Percentiles rank a stretch among this genome's conserved stretches.
These are phyloP conservation scores for Odontarrhena argentea DNA, from an alignment of 345 rosid species.

Conservation along the genomic window DNA sequence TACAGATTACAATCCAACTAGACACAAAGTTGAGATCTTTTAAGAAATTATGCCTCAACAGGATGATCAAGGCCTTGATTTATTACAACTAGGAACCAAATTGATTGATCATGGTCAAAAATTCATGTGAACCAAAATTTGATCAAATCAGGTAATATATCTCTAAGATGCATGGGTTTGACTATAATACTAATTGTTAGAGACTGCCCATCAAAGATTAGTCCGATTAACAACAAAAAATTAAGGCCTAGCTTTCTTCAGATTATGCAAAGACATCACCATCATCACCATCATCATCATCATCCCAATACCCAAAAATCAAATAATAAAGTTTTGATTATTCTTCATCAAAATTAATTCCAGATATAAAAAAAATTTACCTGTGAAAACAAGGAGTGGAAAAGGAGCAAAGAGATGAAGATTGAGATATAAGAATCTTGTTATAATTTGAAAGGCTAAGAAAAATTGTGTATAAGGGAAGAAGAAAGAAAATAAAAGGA, in stretches of 20 bases:
- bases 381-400: constrained; percentile 12
- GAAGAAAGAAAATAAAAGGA: constrained; percentile 7
- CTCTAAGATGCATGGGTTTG: constrained; percentile 11
- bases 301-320: background rate
- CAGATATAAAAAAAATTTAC: background rate
- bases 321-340: background rate
- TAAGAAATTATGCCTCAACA: constrained; percentile 5
- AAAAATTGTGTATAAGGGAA: background rate
- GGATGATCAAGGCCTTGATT: background rate
- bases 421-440: constrained; percentile 37
- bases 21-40: constrained; percentile 4
- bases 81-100: background rate
- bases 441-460: constrained; percentile 18
- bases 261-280: constrained; percentile 36
- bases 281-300: background rate
- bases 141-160: constrained; percentile 30
- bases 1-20: constrained; percentile 17
- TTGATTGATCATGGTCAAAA: constrained; percentile 29
- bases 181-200: background rate
- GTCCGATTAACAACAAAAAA: constrained; percentile 9
- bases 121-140: constrained; percentile 5
- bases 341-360: background rate
- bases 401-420: constrained; percentile 30
- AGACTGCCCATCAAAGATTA: constrained; percentile 21
- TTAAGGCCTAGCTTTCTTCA: constrained; percentile 12